phyloP scores from a whole-genome alignment of 2,329 filamentous ascomycete species.

The Pezicula neosporulosa region DNA sequence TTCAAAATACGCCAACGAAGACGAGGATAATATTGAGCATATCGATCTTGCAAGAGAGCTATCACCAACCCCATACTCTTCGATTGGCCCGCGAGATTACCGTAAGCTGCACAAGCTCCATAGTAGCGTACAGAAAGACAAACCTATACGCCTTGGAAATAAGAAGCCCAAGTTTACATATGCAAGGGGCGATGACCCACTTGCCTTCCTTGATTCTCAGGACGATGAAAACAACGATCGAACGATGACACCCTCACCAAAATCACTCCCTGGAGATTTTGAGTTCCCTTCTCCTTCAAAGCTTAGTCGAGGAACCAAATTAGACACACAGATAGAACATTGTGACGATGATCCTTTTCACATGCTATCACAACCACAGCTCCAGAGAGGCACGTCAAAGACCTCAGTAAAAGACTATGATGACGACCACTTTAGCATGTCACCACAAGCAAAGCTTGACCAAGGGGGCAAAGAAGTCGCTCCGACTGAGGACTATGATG shows the following conservation, averaged over 20 bases:
- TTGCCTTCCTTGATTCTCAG: slow-evolving; percentile 15
- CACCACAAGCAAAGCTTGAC: too few species aligned
- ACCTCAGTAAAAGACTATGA: too few species aligned
- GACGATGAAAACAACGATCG: background rate
- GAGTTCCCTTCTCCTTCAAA: slow-evolving; percentile 34
- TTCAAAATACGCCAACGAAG: background rate
- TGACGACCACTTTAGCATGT: too few species aligned
- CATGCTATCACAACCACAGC: too few species aligned
- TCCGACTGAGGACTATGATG: slow-evolving; percentile 9
- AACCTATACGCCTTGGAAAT: slow-evolving; percentile 18
- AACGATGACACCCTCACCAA: slow-evolving; percentile 3
- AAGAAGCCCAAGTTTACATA: slow-evolving; percentile 23
- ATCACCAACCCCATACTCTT: slow-evolving; percentile 11
- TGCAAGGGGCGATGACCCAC: slow-evolving; percentile 15
- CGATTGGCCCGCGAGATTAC: slow-evolving; percentile 20
- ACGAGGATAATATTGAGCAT: slow-evolving; percentile 19
- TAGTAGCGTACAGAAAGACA: slow-evolving; percentile 20
- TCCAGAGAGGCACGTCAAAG: too few species aligned
- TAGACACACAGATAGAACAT: too few species aligned
- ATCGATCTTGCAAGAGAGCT: slow-evolving; percentile 23
- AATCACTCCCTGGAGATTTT: slow-evolving; percentile 29
- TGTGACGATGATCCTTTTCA: too few species aligned
- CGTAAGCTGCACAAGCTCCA: slow-evolving; percentile 28
- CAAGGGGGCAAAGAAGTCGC: too few species aligned
- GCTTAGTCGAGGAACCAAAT: slow-evolving; percentile 8